Evolutionary conservation across 148 eudicot species (phyloP).

Genomic region (Diospyros kaki): DNA sequence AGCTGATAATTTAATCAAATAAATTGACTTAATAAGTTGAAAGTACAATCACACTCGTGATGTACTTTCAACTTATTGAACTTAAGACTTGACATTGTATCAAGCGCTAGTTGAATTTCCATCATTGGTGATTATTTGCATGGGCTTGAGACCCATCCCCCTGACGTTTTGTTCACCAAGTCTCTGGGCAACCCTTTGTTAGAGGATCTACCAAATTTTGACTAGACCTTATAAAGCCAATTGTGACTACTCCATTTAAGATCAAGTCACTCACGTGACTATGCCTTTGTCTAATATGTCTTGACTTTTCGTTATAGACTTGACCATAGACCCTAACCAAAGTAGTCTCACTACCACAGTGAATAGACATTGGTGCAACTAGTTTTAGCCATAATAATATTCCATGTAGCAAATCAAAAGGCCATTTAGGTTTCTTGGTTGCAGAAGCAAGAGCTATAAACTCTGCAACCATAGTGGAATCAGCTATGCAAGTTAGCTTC

Average conservation of each 20-base stretch:
- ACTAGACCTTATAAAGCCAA: neutral
- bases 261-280: neutral
- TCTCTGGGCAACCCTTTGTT: neutral
- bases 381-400: neutral
- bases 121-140: too few relatives aligned
- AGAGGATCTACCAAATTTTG: neutral
- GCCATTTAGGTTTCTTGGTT: neutral
- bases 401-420: neutral
- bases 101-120: too few relatives aligned
- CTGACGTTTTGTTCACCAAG: neutral
- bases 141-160: too few relatives aligned
- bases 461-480: constrained; percentile 7
- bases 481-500: constrained; percentile 2
- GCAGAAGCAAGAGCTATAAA: neutral
- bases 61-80: too few relatives aligned
- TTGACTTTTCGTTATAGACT: neutral
- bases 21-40: too few relatives aligned
- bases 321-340: neutral
- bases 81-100: too few relatives aligned
- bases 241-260: neutral
- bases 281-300: neutral
- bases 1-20: too few relatives aligned
- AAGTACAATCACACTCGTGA: too few relatives aligned
- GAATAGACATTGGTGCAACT: neutral
- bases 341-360: neutral